phyloP scores from a whole-genome alignment of 2,329 filamentous ascomycete genomes.

The Ustulina deusta region DNA sequence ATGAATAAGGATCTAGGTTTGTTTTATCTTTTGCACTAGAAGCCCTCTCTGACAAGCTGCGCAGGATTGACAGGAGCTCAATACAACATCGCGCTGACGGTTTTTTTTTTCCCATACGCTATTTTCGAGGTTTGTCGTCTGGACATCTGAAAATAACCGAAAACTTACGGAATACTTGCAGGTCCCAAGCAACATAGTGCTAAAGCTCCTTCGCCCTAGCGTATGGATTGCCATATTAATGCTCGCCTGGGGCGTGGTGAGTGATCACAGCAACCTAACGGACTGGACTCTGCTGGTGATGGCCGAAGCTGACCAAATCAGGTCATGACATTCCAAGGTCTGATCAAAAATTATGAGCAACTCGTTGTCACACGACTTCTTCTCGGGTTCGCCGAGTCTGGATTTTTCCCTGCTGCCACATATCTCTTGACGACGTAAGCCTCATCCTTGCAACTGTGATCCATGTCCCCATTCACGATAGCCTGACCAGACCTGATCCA shows the following conservation, averaged over 20 bases:
- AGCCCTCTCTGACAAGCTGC: not conserved
- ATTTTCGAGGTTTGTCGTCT: constrained; percentile 1
- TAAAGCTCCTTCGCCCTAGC: constrained; percentile 1
- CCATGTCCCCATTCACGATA: not conserved
- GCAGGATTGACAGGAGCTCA: not conserved
- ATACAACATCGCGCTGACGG: constrained; percentile 1
- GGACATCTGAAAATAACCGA: not conserved
- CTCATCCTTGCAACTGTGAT: not conserved
- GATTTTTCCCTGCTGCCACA: constrained; percentile 8
- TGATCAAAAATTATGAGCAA: constrained; percentile 6
- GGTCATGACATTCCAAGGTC: constrained; percentile 1
- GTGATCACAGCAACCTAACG: not conserved
- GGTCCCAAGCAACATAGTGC: not conserved
- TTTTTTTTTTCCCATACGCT: constrained; percentile 1
- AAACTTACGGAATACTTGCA: not conserved
- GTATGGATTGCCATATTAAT: constrained; percentile 6
- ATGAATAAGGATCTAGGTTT: constrained; percentile 6
- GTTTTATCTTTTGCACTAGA: not conserved
- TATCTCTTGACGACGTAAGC: constrained; percentile 5
- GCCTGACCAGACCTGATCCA: not conserved
- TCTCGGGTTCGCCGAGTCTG: not conserved
- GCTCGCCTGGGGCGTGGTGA: constrained; percentile 2
- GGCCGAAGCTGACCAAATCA: not conserved
- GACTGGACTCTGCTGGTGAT: not conserved
- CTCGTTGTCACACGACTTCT: constrained; percentile 3